Evolutionary conservation across 495 filamentous ascomycete species (phyloP).

Genomic region (Tuber indicum): DNA sequence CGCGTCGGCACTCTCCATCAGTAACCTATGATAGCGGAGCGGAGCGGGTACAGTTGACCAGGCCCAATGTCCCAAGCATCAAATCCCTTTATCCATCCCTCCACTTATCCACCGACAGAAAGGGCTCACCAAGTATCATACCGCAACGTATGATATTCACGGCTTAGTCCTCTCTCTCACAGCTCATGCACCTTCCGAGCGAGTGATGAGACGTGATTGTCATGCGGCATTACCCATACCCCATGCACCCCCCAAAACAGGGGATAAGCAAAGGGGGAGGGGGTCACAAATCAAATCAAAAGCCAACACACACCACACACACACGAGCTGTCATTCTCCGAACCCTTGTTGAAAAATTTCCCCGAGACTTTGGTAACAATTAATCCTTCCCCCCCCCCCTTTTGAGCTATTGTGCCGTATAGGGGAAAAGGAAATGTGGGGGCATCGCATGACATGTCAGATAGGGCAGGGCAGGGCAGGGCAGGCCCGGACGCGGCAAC

Average conservation of each 20-base stretch:
- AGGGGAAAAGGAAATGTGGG: neutral
- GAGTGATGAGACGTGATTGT: neutral
- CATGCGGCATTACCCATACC: neutral
- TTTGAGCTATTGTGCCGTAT: neutral
- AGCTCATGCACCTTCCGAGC: neutral
- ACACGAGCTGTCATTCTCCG: constrained; percentile 1
- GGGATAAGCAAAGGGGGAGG: neutral
- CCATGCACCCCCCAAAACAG: neutral
- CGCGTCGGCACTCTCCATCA: neutral
- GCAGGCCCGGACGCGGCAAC: neutral
- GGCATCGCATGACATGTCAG: neutral
- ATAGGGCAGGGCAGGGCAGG: neutral
- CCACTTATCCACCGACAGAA: neutral
- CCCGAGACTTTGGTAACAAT: constrained; percentile 1
- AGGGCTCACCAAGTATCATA: neutral
- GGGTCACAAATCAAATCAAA: neutral
- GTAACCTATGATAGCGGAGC: neutral
- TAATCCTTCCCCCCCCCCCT: neutral
- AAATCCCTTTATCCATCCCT: neutral
- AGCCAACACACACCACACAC: neutral
- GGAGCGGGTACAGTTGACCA: neutral
- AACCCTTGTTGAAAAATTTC: neutral
- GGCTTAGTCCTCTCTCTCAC: neutral
- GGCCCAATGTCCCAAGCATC: neutral
- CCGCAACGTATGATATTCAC: neutral